Conservation (phyloP, 305 asterid genomes). For the Fraxinus xanthoxyloides region DNA sequence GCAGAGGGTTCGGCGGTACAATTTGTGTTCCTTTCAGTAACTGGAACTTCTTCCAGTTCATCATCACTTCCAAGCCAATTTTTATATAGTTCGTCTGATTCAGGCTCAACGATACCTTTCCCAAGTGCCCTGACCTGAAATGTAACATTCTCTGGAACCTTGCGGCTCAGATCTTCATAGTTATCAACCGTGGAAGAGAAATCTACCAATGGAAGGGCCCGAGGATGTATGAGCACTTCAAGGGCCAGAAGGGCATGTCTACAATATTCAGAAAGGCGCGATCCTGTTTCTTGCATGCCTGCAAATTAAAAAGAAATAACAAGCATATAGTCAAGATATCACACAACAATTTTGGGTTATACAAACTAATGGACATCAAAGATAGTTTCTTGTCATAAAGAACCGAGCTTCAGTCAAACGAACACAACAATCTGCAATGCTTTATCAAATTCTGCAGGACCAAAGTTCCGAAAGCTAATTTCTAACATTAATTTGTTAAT, state of each 20-base stretch:
- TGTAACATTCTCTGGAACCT: slow-evolving; percentile 25
- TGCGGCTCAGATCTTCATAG: slow-evolving; percentile 27
- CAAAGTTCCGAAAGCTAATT: neutral
- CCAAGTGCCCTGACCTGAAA: slow-evolving; percentile 28
- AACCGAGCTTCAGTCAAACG: neutral
- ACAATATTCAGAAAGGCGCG: slow-evolving; percentile 52
- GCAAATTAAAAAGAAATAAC: slow-evolving; percentile 16
- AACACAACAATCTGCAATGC: neutral
- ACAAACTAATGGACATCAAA: neutral
- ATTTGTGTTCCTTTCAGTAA: slow-evolving; percentile 22
- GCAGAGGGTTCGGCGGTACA: slow-evolving; percentile 20
- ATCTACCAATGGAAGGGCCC: slow-evolving; percentile 58
- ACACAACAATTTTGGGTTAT: neutral
- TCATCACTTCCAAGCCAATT: slow-evolving; percentile 50
- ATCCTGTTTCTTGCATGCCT: slow-evolving; percentile 63
- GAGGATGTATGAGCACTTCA: slow-evolving; percentile 78
- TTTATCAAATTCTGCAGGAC: neutral
- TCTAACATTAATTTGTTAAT: neutral
- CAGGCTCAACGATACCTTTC: slow-evolving; percentile 35
- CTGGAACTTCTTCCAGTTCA: slow-evolving; percentile 39
- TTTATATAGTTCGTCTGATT: slow-evolving; percentile 51
- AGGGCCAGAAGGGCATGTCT: slow-evolving; percentile 63
- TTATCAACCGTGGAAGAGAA: slow-evolving; percentile 26
- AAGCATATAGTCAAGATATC: neutral
- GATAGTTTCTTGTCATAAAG: neutral